Evolutionary conservation across 441 rosid genomes (phyloP).

Genomic region (Croton setiger): DNA sequence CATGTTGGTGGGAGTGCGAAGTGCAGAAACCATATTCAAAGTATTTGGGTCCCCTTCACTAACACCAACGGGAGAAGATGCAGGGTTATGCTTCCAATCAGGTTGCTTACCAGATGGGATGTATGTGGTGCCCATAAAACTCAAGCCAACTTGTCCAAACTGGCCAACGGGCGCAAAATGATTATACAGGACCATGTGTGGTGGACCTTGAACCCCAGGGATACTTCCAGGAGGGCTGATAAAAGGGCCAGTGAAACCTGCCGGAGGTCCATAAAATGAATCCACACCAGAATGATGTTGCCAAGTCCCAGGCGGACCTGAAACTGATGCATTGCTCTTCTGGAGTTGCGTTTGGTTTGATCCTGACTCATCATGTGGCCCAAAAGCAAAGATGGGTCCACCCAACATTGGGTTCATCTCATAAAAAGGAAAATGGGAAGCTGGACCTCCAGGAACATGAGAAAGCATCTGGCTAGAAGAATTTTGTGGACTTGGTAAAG

Average conservation of each 20-base stretch:
- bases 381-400: conserved; percentile 82
- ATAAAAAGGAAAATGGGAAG: conserved; percentile 83
- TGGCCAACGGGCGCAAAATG: conserved; percentile 99
- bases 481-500: conserved; percentile 71
- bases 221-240: conserved; percentile 82
- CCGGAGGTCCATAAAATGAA: conserved; percentile 88
- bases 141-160: conserved; percentile 89
- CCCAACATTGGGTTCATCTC: conserved; percentile 94
- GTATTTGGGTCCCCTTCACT: conserved; percentile 66
- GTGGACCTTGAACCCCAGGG: conserved; percentile 88
- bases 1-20: conserved; percentile 50
- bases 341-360: conserved; percentile 68
- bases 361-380: conserved; percentile 77
- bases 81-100: conserved; percentile 92
- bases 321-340: conserved; percentile 56
- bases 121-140: conserved; percentile 96
- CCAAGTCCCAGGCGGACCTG: conserved; percentile 76
- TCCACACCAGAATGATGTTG: conserved; percentile 85
- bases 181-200: conserved; percentile 94
- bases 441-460: conserved; percentile 77
- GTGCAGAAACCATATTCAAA: conserved; percentile 54
- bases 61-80: conserved; percentile 50
- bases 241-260: conserved; percentile 86
- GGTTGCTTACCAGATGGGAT: conserved; percentile 95
- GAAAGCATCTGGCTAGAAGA: conserved; percentile 78